These are phyloP conservation scores for Aspergillus carbonarius DNA, from an alignment of 2,329 filamentous ascomycete genomes.

Conservation along the genomic window DNA sequence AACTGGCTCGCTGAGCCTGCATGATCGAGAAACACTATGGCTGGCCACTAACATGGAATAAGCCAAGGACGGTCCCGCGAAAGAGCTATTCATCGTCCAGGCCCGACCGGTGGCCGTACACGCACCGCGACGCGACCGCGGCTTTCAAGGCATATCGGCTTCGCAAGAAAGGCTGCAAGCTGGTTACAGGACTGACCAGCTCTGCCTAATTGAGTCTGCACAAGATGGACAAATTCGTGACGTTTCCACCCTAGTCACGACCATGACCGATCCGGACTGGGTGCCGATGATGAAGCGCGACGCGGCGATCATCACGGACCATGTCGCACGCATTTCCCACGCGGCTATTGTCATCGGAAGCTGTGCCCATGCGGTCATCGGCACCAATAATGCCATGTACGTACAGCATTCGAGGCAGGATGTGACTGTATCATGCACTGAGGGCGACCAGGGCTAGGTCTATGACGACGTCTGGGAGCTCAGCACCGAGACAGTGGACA, in stretches of 20 bases:
- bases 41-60: constrained; percentile 43
- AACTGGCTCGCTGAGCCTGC: constrained; percentile 37
- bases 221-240: constrained; percentile 36
- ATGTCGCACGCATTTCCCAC: constrained; percentile 35
- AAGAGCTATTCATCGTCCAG: constrained; percentile 38
- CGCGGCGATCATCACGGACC: constrained; percentile 38
- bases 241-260: constrained; percentile 37
- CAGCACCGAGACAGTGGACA: constrained; percentile 31
- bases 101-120: constrained; percentile 41
- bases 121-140: constrained; percentile 24
- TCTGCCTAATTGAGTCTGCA: constrained; percentile 35
- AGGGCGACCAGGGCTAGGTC: constrained; percentile 39
- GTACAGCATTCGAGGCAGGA: constrained; percentile 39
- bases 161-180: constrained; percentile 25
- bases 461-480: constrained; percentile 39
- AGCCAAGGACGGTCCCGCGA: constrained; percentile 34
- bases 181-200: constrained; percentile 32
- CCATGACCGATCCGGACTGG: constrained; percentile 41
- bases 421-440: constrained; percentile 34
- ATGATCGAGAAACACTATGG: constrained; percentile 38
- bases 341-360: constrained; percentile 44
- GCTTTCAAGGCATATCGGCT: constrained; percentile 37
- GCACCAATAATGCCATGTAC: constrained; percentile 38
- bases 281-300: constrained; percentile 42
- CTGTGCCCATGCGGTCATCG: constrained; percentile 42